A percentile compares a stretch with the other conserved stretches of the same genome.
These are phyloP conservation scores for Hericium alpestre DNA, from an alignment of 768 basidiomycete species.

Conservation along the genomic window DNA sequence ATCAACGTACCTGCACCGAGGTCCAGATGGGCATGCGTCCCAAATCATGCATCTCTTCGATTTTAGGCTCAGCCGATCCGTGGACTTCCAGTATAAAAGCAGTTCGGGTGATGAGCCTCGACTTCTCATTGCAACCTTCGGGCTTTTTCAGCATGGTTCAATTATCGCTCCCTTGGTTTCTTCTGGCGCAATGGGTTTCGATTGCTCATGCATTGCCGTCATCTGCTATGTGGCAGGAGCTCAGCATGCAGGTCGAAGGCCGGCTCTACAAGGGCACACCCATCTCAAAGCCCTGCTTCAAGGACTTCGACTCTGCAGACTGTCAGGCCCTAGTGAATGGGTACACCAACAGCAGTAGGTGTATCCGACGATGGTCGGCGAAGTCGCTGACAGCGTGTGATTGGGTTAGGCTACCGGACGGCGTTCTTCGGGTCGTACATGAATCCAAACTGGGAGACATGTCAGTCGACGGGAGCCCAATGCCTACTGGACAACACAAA, in stretches of 20 bases:
- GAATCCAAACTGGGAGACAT: too few species aligned
- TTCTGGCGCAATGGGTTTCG: not conserved
- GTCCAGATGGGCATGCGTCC: not conserved
- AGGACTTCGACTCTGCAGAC: not conserved
- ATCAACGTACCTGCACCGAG: not conserved
- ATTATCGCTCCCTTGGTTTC: not conserved
- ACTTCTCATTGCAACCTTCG: not conserved
- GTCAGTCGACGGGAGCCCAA: too few species aligned
- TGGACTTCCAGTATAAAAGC: not conserved
- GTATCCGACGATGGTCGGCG: not conserved
- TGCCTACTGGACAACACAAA: too few species aligned
- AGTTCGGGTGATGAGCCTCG: not conserved
- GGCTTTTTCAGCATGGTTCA: not conserved
- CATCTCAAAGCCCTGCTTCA: not conserved
- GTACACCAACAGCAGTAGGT: not conserved
- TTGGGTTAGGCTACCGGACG: not conserved
- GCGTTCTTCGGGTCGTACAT: too few species aligned
- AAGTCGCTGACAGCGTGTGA: not conserved
- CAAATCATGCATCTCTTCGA: not conserved
- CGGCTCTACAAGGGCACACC: not conserved
- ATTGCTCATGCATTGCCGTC: not conserved
- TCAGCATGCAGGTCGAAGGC: not conserved
- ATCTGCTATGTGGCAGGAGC: not conserved
- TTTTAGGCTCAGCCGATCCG: not conserved
- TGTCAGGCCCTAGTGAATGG: not conserved